A percentile compares a stretch with the other conserved stretches of the same genome.
phyloP scores from a whole-genome alignment of 768 basidiomycete genomes.

The Tulasnella sp. region DNA sequence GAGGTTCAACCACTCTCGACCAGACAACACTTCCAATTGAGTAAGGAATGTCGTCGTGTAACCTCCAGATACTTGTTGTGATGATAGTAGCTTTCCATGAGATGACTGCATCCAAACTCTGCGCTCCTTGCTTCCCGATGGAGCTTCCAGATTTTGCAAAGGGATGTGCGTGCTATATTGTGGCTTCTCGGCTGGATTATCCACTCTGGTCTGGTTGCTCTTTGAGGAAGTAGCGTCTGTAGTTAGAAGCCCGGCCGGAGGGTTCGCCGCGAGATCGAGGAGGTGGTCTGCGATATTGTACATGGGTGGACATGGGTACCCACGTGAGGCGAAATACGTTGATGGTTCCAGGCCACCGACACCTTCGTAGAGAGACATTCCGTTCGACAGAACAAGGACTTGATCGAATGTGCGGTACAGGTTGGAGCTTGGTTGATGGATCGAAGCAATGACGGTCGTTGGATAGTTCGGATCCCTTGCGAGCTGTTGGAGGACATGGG shows the following conservation, averaged over 20 bases:
- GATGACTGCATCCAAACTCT: neutral
- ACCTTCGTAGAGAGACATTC: conserved; percentile 69
- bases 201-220: too few species aligned
- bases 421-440: conserved; percentile 82
- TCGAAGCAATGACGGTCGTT: conserved; percentile 74
- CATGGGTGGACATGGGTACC: conserved; percentile 51
- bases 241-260: conserved; percentile 28
- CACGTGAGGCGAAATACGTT: conserved; percentile 46
- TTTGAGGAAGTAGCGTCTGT: too few species aligned
- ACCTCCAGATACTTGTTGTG: conserved; percentile 19
- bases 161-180: conserved; percentile 2
- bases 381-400: conserved; percentile 65
- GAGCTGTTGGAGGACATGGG: conserved; percentile 64
- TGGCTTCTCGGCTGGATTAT: neutral
- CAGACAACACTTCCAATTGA: conserved; percentile 70
- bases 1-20: conserved; percentile 77
- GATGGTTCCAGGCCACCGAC: conserved; percentile 60
- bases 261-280: conserved; percentile 71
- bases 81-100: conserved; percentile 5
- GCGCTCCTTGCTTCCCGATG: neutral
- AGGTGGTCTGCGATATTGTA: conserved; percentile 92
- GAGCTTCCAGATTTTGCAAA: too few species aligned
- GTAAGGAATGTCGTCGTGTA: conserved; percentile 80
- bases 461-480: conserved; percentile 57
- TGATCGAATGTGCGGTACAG: conserved; percentile 79